These are phyloP conservation scores for Rhizophora mangle DNA, from an alignment of 345 rosid species.

Conservation along the genomic window DNA sequence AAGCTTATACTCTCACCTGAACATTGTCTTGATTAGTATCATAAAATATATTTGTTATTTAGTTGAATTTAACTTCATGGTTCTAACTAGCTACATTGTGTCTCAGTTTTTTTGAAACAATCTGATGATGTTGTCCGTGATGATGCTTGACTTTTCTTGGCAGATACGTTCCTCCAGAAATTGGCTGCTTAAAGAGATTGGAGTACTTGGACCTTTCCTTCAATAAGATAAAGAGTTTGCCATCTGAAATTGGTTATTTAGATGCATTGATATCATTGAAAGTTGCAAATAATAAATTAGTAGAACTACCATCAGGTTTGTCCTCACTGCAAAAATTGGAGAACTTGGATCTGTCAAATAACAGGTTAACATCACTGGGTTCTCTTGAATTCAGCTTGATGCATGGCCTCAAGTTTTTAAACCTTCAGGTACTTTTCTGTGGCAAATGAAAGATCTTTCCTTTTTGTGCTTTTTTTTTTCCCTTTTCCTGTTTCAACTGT, in stretches of 20 bases:
- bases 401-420: conserved; percentile 62
- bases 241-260: conserved; percentile 65
- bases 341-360: conserved; percentile 77
- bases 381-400: conserved; percentile 64
- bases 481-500: background rate
- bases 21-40: no score
- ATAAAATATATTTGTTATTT: background rate
- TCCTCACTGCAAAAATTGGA: conserved; percentile 66
- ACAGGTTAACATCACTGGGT: conserved; percentile 71
- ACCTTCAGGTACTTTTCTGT: conserved; percentile 67
- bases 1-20: no score
- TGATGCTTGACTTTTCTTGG: conserved; percentile 10
- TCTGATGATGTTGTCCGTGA: background rate
- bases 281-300: conserved; percentile 79
- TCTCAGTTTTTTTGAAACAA: background rate
- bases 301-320: conserved; percentile 58
- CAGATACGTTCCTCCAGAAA: conserved; percentile 95
- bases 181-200: conserved; percentile 73
- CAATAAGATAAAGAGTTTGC: conserved; percentile 83
- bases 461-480: background rate
- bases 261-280: conserved; percentile 65
- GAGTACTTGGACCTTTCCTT: conserved; percentile 89
- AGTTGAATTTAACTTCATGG: background rate
- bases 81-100: background rate
- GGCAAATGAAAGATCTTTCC: background rate